Percentiles rank a stretch among this genome's conserved stretches.
phyloP scores from a whole-genome alignment of 192 early-diverging fungal species.

The Backusella tarrabulga region DNA sequence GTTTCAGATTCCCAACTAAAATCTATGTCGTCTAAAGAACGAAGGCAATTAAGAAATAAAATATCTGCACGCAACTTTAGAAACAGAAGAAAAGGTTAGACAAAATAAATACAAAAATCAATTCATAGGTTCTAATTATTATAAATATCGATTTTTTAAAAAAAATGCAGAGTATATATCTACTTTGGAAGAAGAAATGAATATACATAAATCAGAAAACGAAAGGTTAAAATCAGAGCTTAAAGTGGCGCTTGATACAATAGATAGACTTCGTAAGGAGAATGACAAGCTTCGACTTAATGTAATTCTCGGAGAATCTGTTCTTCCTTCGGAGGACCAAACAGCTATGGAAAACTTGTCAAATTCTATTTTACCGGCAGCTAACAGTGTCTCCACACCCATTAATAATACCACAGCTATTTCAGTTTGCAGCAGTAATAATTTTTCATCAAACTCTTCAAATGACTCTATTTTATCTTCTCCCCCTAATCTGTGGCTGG shows the following conservation, averaged over 20 bases:
- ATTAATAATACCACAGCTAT: neutral
- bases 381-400: neutral
- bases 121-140: neutral
- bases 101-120: neutral
- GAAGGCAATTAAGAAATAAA: conserved; percentile 24
- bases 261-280: neutral
- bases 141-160: neutral
- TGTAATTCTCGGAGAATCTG: neutral
- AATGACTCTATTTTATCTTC: neutral
- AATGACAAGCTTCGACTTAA: conserved; percentile 8
- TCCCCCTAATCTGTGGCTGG: neutral
- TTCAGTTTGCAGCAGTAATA: neutral
- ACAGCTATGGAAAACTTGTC: neutral
- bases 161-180: conserved; percentile 24
- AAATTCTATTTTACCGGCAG: neutral
- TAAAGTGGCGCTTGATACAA: neutral
- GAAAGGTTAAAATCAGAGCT: conserved; percentile 1
- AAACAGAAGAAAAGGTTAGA: conserved; percentile 19
- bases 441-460: conserved; percentile 6
- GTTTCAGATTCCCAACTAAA: neutral
- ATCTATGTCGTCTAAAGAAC: conserved; percentile 17
- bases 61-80: conserved; percentile 27
- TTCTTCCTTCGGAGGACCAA: neutral
- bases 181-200: conserved; percentile 24
- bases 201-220: neutral